Evolutionary conservation across 2,329 filamentous ascomycete species (phyloP).

Genomic region (Fusarium decemcellulare): DNA sequence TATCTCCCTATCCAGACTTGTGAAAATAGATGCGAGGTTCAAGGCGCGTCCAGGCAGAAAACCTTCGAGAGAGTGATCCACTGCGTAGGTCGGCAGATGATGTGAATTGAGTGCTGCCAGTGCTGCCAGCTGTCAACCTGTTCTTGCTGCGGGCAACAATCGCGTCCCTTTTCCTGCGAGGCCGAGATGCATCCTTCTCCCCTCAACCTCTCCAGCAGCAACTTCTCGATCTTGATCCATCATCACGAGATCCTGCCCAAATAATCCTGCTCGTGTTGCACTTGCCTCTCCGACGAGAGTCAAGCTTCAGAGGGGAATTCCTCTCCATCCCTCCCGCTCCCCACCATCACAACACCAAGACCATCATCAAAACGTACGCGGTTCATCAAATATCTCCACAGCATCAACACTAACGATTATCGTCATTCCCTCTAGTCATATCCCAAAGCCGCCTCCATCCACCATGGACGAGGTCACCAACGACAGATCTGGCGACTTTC

Average conservation of each 20-base stretch:
- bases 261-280: background rate
- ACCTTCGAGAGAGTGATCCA: background rate
- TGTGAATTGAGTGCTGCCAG: background rate
- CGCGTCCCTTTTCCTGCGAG: too few relatives aligned
- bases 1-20: background rate
- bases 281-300: background rate
- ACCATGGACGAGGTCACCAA: conserved; percentile 1
- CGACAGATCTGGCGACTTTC: background rate
- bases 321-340: too few relatives aligned
- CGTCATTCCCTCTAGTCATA: background rate
- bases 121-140: background rate
- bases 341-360: too few relatives aligned
- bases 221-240: background rate
- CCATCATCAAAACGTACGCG: background rate
- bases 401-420: background rate
- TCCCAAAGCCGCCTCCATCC: background rate
- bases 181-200: too few relatives aligned
- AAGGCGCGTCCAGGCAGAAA: background rate
- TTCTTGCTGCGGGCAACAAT: too few relatives aligned
- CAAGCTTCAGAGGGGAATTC: too few relatives aligned
- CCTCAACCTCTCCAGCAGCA: too few relatives aligned
- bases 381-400: background rate
- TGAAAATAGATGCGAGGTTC: background rate
- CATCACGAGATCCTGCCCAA: background rate
- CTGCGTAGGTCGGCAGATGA: background rate